Percentiles rank a stretch among this genome's conserved stretches.
These are phyloP conservation scores for Verticillium dahliae DNA, from an alignment of 2,329 filamentous ascomycete species.

Conservation along the genomic window DNA sequence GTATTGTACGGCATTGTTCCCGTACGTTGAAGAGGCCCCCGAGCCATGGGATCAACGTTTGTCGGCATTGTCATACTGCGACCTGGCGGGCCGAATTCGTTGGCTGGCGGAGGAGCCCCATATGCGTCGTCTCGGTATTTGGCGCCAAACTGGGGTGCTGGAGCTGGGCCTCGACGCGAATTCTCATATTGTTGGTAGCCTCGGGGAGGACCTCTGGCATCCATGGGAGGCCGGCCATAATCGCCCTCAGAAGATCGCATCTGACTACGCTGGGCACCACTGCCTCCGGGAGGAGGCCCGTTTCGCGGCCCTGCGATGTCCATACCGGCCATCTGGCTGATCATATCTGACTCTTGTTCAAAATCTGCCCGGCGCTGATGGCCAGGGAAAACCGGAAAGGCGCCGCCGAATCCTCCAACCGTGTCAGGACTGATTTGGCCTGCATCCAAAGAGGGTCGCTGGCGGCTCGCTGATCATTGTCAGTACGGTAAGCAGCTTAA, in stretches of 20 bases:
- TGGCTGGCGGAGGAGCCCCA: conserved; percentile 23
- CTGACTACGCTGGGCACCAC: conserved; percentile 18
- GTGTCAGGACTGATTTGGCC: conserved; percentile 20
- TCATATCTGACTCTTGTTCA: conserved; percentile 32
- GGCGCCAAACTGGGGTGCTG: conserved; percentile 23
- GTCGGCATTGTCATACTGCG: conserved; percentile 58
- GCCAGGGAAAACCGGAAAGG: conserved; percentile 37
- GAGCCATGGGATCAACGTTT: conserved; percentile 28
- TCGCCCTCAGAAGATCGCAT: conserved; percentile 22
- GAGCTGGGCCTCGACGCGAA: conserved; percentile 15
- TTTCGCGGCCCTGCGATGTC: conserved; percentile 23
- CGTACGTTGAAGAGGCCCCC: conserved; percentile 25
- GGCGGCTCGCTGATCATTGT: conserved; percentile 16
- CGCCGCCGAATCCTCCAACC: conserved; percentile 18
- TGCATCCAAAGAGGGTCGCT: conserved; percentile 21
- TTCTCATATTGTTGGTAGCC: conserved; percentile 25
- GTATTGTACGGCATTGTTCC: conserved; percentile 42
- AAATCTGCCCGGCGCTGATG: conserved; percentile 28
- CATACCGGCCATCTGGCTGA: conserved; percentile 34
- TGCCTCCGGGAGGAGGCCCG: conserved; percentile 11
- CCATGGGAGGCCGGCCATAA: conserved; percentile 24
- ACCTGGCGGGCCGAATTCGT: conserved; percentile 43
- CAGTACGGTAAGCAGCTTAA: neutral
- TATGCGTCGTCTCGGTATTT: conserved; percentile 31
- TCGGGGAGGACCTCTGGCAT: conserved; percentile 28